These are phyloP conservation scores for Codiaeum variegatum DNA, from an alignment of 441 rosid species.

Conservation along the genomic window DNA sequence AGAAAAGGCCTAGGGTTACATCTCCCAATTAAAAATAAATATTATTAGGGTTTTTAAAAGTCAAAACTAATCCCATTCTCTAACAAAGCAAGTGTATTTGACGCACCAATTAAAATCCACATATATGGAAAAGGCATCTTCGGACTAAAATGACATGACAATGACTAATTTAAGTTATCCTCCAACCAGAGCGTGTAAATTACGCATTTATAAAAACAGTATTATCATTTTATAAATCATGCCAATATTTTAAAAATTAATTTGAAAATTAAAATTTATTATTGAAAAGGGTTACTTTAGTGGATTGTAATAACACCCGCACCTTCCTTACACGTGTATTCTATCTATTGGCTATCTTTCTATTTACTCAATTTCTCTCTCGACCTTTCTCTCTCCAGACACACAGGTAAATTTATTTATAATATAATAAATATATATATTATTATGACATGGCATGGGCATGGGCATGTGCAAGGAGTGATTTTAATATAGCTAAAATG, in stretches of 20 bases:
- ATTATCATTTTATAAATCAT: too few relatives aligned
- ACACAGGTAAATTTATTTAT: conserved; percentile 15
- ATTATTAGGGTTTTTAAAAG: conserved; percentile 43
- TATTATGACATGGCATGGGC: conserved; percentile 38
- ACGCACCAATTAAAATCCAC: conserved; percentile 30
- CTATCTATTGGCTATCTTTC: conserved; percentile 21
- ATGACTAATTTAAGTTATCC: background rate
- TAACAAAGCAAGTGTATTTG: rapidly evolving
- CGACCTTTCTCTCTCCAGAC: conserved; percentile 21
- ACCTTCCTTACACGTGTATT: conserved; percentile 41
- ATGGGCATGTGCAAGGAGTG: conserved; percentile 24
- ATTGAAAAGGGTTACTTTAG: too few relatives aligned
- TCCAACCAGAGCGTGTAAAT: conserved; percentile 27
- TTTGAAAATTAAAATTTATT: too few relatives aligned
- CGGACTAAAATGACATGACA: conserved; percentile 25
- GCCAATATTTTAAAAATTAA: too few relatives aligned
- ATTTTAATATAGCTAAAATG: conserved; percentile 29
- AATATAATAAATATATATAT: background rate
- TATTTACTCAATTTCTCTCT: background rate
- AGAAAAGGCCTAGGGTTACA: conserved; percentile 37
- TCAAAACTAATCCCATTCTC: conserved; percentile 30
- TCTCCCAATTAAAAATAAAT: conserved; percentile 4
- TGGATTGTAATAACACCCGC: conserved; percentile 74
- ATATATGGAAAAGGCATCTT: conserved; percentile 46
- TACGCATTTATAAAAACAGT: conserved; percentile 32